Percentiles rank a stretch among this genome's conserved stretches.
phyloP scores from a whole-genome alignment of 2,329 filamentous ascomycete genomes.

The Botrytis fabae region DNA sequence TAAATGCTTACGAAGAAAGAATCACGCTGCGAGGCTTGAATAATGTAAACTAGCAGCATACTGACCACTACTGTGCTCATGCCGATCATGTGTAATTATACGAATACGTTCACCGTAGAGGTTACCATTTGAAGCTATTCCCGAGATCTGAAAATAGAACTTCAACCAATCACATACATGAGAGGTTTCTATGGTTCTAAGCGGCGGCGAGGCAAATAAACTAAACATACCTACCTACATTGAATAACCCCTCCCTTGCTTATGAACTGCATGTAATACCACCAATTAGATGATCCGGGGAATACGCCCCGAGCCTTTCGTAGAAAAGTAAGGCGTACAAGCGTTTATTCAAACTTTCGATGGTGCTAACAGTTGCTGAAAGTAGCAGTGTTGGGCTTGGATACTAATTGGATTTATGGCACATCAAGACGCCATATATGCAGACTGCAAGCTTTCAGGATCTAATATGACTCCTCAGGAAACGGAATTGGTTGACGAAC shows the following conservation, averaged over 20 bases:
- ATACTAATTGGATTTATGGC: neutral
- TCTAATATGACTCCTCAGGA: neutral
- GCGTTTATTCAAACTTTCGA: neutral
- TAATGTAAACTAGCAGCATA: neutral
- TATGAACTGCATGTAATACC: neutral
- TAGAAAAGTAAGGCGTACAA: slow-evolving; percentile 6
- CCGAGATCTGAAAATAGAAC: neutral
- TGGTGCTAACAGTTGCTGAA: neutral
- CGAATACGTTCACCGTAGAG: neutral
- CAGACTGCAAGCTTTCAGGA: neutral
- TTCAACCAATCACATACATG: neutral
- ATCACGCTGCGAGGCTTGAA: neutral
- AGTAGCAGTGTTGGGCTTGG: neutral
- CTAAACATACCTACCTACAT: neutral
- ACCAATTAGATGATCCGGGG: neutral
- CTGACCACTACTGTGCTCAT: neutral
- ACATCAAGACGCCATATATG: neutral
- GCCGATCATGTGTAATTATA: neutral
- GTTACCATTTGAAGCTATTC: neutral
- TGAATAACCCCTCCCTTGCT: neutral
- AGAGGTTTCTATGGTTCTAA: neutral
- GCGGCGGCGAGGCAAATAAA: slow-evolving; percentile 8
- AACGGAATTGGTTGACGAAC: neutral
- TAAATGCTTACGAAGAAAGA: neutral
- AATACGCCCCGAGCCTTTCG: neutral